Evolutionary conservation across 371 early-diverging fungal species (phyloP).

Genomic region (Mucor irregularis): DNA sequence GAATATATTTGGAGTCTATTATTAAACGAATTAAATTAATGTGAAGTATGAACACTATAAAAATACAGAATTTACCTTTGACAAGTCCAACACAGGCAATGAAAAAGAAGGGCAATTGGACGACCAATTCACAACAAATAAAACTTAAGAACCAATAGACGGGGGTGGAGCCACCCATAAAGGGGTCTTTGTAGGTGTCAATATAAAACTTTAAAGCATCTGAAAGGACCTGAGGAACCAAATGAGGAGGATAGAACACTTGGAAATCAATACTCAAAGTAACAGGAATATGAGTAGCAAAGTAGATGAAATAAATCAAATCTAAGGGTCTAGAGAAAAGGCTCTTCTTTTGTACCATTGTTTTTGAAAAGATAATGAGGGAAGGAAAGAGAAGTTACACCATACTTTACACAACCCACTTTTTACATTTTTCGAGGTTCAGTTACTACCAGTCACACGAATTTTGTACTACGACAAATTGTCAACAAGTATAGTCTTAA

Average conservation of each 20-base stretch:
- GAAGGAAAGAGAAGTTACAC: not conserved
- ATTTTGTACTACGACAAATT: no score
- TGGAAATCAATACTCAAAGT: slow-evolving; percentile 56
- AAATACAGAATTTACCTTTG: slow-evolving; percentile 36
- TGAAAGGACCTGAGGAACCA: slow-evolving; percentile 38
- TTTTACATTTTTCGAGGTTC: no score
- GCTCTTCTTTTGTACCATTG: slow-evolving; percentile 1
- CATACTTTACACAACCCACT: not conserved
- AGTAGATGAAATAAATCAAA: slow-evolving; percentile 55
- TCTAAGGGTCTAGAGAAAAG: slow-evolving; percentile 45
- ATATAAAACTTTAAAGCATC: slow-evolving; percentile 41
- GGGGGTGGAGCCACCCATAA: slow-evolving; percentile 43
- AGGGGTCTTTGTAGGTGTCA: slow-evolving; percentile 55
- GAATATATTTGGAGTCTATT: slow-evolving; percentile 22
- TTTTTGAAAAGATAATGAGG: not conserved
- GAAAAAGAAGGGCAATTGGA: slow-evolving; percentile 74
- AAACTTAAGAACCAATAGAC: slow-evolving; percentile 61
- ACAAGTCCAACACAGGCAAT: slow-evolving; percentile 52
- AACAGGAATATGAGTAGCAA: slow-evolving; percentile 61
- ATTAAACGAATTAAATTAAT: not conserved
- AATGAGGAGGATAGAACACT: slow-evolving; percentile 41
- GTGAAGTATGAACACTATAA: not conserved
- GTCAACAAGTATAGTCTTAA: no score
- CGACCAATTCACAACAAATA: slow-evolving; percentile 50
- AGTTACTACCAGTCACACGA: no score